phyloP scores from a whole-genome alignment of 805 yeast genomes.

The Grigorovia transvaalensis region DNA sequence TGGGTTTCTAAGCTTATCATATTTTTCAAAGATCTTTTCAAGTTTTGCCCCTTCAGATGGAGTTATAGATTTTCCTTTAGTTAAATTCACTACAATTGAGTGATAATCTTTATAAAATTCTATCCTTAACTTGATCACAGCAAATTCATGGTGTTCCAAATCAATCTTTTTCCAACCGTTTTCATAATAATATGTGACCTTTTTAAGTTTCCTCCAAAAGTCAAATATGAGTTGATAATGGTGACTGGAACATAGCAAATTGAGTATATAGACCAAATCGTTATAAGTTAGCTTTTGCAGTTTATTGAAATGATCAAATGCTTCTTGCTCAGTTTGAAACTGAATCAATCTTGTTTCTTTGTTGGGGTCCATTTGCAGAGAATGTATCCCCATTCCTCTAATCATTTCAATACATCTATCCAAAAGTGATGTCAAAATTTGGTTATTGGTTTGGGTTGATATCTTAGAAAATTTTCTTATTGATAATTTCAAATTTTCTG shows the following conservation, averaged over 20 bases:
- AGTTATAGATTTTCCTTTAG: background rate
- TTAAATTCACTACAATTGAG: background rate
- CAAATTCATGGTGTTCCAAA: background rate
- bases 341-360: background rate
- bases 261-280: conserved; percentile 21
- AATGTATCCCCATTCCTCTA: conserved; percentile 13
- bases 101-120: conserved; percentile 9
- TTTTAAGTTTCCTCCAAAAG: conserved; percentile 21
- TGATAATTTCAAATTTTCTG: conserved; percentile 29
- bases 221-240: conserved; percentile 8
- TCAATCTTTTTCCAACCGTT: background rate
- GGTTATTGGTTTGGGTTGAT: conserved; percentile 11
- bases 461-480: conserved; percentile 27
- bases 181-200: too few species aligned
- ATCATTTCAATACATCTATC: conserved; percentile 21
- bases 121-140: conserved; percentile 19
- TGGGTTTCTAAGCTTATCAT: conserved; percentile 8
- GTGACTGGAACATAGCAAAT: conserved; percentile 16
- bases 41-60: conserved; percentile 11
- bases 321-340: conserved; percentile 24
- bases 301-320: conserved; percentile 22
- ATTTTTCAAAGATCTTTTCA: conserved; percentile 10
- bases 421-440: conserved; percentile 27
- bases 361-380: background rate
- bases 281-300: conserved; percentile 17